These are phyloP conservation scores for Xylaria sp. DNA, from an alignment of 2,329 filamentous ascomycete species.

Conservation along the genomic window DNA sequence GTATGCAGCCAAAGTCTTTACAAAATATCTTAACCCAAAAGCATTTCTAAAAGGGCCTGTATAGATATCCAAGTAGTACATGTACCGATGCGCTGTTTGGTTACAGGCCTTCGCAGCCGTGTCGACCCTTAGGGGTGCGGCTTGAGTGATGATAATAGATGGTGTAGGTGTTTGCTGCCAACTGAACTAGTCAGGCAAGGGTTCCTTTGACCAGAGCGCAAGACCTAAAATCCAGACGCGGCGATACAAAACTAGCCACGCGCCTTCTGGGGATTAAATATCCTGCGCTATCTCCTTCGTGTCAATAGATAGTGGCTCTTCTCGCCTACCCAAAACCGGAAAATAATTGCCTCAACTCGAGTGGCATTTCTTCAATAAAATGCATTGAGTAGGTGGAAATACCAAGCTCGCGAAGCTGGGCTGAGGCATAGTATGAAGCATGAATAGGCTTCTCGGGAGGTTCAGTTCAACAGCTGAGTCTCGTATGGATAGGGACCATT, in stretches of 20 bases:
- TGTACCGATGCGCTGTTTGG: neutral
- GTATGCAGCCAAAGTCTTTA: neutral
- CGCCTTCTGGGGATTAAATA: neutral
- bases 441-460: neutral
- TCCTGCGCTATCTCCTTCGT: neutral
- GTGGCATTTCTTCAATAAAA: neutral
- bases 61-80: constrained; percentile 11
- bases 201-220: neutral
- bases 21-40: constrained; percentile 7
- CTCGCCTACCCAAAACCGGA: neutral
- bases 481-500: neutral
- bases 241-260: neutral
- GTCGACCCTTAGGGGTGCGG: neutral
- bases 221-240: neutral
- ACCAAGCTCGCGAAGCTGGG: neutral
- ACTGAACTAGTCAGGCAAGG: too few species aligned
- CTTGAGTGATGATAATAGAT: neutral
- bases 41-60: neutral
- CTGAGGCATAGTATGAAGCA: neutral
- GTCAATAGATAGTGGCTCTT: neutral
- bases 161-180: neutral
- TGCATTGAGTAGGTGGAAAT: neutral
- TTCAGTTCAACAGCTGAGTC: neutral
- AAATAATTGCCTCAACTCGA: neutral
- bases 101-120: neutral